Base-by-base conservation (phyloP, 768 basidiomycete genomes). In the Rhodotorula paludigena region DNA sequence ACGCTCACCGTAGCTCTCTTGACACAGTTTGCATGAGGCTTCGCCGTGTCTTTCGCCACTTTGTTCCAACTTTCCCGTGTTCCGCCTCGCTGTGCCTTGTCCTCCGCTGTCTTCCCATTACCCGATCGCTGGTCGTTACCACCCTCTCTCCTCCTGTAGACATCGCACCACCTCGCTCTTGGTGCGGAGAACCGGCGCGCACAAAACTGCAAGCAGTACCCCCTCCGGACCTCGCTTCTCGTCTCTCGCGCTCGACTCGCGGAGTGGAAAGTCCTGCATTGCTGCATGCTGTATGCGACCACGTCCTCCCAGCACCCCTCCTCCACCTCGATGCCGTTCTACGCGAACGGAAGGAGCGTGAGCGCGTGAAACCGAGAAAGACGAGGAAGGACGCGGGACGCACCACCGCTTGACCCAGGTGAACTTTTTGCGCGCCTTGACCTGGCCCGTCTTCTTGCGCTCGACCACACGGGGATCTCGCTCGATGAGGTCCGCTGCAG, bases 391-490 rank as follows among this genome's bases (percentile, higher is more conserved):
- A 49, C 3, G n/a, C 3, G 9, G 3, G 28, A 35, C 53, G 23
- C 4, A n/a, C 11, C 49, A 61, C 48, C 56, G 51, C 82, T 93
- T 98, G 87, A 96, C 92, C 94, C 93, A 98, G 66, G 90, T 81
- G 74, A 89, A 89, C 89, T 91, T 78, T 81, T 93, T 92, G 79
- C 93, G 86, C 45, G 94, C 92, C 82, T 96, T 96, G 66, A 88
- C 85, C 75, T 85, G 78, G 64, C 90, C 90, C 23, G 94, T 90
- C 84, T 99, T 99, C 82, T 99, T 99, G 74, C 94, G 84, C 80
- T 99, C 94, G 38, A 96, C 93, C 90, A 94, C 90, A 79, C 96
- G 88, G 53, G 92, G 91, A 82, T 99, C 94, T 74, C 93, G 86
- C 78, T 86, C 85, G 64, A 91, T 79, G 54, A 93, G 81, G 81